Evolutionary conservation across 2,329 filamentous ascomycete species (phyloP).

Genomic region (Xylariales sp.): DNA sequence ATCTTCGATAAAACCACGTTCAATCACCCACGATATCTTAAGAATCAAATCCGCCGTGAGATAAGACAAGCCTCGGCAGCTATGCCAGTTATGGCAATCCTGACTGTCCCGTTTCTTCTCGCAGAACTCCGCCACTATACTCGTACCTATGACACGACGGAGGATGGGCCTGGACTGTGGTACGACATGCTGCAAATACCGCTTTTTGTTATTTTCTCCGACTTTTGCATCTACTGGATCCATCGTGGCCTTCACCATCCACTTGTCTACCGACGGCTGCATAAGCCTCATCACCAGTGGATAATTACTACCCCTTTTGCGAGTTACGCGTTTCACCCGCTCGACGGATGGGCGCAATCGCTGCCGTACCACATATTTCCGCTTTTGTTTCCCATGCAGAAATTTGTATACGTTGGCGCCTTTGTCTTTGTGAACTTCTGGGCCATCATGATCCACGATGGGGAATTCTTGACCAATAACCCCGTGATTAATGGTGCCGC

Average conservation of each 20-base stretch:
- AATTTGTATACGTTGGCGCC: slow-evolving; percentile 78
- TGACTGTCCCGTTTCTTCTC: slow-evolving; percentile 79
- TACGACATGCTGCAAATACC: slow-evolving; percentile 85
- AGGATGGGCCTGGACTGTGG: slow-evolving; percentile 69
- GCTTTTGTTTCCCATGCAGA: slow-evolving; percentile 88
- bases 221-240: slow-evolving; percentile 76
- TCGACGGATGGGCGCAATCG: slow-evolving; percentile 86
- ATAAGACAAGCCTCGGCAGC: slow-evolving; percentile 73
- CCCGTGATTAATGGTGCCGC: slow-evolving; percentile 92
- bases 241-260: slow-evolving; percentile 73
- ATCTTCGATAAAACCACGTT: slow-evolving; percentile 89
- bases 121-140: slow-evolving; percentile 79
- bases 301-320: slow-evolving; percentile 96
- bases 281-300: slow-evolving; percentile 99
- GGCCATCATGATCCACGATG: slow-evolving; percentile 95
- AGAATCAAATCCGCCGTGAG: slow-evolving; percentile 85
- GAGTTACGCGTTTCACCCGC: slow-evolving; percentile 88
- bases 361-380: slow-evolving; percentile 92
- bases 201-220: slow-evolving; percentile 72
- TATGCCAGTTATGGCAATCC: slow-evolving; percentile 77
- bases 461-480: slow-evolving; percentile 87
- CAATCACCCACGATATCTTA: slow-evolving; percentile 89
- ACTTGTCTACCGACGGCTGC: slow-evolving; percentile 75
- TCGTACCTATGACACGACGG: slow-evolving; percentile 79
- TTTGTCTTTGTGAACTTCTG: slow-evolving; percentile 95